Conservation (phyloP, 2,329 filamentous ascomycete species). For the Ascosphaera apis region DNA sequence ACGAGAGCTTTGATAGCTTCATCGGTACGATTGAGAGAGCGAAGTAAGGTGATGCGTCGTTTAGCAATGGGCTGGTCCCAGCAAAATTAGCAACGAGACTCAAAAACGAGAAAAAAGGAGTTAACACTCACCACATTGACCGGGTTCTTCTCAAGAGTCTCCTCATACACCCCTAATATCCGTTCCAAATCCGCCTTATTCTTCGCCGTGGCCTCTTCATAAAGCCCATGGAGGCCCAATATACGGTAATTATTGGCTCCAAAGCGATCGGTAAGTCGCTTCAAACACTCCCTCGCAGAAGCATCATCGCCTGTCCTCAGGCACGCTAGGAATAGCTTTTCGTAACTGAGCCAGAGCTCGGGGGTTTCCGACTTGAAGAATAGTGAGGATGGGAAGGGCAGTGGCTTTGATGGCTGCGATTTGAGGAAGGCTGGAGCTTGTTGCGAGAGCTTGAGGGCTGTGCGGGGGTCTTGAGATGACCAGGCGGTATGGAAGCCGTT, state of each 20-base stretch:
- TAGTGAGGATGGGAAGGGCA: slow-evolving; percentile 29
- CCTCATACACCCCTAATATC: slow-evolving; percentile 57
- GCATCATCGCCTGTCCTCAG: slow-evolving; percentile 65
- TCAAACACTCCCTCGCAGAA: slow-evolving; percentile 51
- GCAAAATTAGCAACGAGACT: slow-evolving; percentile 16
- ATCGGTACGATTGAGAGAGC: slow-evolving; percentile 41
- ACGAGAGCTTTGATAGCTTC: slow-evolving; percentile 58
- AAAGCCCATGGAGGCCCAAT: slow-evolving; percentile 58
- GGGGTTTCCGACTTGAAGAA: slow-evolving; percentile 39
- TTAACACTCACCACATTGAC: slow-evolving; percentile 48
- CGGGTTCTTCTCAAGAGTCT: slow-evolving; percentile 46
- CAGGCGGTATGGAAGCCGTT: slow-evolving; percentile 5
- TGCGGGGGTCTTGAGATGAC: slow-evolving; percentile 21
- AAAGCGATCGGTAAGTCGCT: slow-evolving; percentile 57
- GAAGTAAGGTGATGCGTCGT: slow-evolving; percentile 56
- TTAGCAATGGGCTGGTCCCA: slow-evolving; percentile 52
- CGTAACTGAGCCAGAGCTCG: slow-evolving; percentile 65
- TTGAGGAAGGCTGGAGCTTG: slow-evolving; percentile 20
- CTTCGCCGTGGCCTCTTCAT: slow-evolving; percentile 59
- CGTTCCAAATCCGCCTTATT: slow-evolving; percentile 40
- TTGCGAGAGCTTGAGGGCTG: slow-evolving; percentile 21
- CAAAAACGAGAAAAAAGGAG: no score
- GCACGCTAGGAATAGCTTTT: slow-evolving; percentile 67
- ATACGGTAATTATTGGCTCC: slow-evolving; percentile 66
- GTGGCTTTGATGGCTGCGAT: slow-evolving; percentile 25